Evolutionary conservation across 768 basidiomycete genomes (phyloP), one percentile per base, ranked within the genome.

Genomic region (Dentipellis fragilis): DNA sequence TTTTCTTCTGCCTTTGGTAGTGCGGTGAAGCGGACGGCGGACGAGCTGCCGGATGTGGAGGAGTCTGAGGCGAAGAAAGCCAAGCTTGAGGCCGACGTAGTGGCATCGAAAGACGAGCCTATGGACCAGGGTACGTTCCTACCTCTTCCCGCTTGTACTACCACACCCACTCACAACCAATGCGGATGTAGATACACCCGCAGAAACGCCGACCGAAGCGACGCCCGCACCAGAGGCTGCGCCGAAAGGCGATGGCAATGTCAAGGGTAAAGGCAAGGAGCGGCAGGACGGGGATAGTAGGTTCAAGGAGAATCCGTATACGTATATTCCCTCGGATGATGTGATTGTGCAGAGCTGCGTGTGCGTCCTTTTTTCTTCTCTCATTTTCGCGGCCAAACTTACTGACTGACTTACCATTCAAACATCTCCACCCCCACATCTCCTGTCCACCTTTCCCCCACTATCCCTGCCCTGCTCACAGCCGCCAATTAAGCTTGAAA

Each of bases 231-330:
- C 55, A 62, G 63, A 54, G 22, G 59, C 59, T 5, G 16, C 29
- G 16, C 9, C 7, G 7, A 14, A 17, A 14, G 29, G 9, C 21
- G 29, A 22, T 17, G 11, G 56, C 53, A 29, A 54, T 5, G 40
- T 19, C 40, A 14, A 42, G 40, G 65, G 56, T 53, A 63, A 54
- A 60, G 62, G 57, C 51, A 23, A 48, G 5, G 45, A 60, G n/a
- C 66, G 47, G 63, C 29, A 51, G 52, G 39, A 62, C 49, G 66
- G 59, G 22, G 73, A 65, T 61, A 67, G 34, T 8, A 42, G 54
- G 59, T 63, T 74, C 76, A 93, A 87, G 66, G 94, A 98, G 68
- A 90, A 89, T 67, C 93, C 94, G 1, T 96, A 88, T 67, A 91
- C 87, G 0, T 93, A 87, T 71, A 71, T 97, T 34, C 65, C 80